phyloP scores from a whole-genome alignment of 805 yeast genomes.

The Candida sanyiensis region DNA sequence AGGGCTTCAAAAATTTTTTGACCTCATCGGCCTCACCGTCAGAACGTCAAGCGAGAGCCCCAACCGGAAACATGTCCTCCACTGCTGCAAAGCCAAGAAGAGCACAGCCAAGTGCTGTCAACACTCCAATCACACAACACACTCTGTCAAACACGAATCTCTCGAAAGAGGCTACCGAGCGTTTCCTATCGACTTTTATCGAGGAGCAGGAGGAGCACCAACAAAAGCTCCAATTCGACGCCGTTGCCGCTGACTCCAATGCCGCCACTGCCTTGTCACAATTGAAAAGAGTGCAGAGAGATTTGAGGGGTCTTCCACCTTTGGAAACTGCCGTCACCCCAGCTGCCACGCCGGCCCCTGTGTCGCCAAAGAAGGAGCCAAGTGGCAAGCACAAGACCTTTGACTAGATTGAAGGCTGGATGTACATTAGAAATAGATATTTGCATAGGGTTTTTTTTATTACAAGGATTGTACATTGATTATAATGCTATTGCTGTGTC shows the following conservation, averaged over 20 bases:
- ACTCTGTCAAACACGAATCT: conserved; percentile 22
- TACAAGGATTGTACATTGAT: not conserved
- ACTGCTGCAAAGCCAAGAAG: conserved; percentile 16
- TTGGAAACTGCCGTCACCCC: conserved; percentile 17
- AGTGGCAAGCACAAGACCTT: conserved; percentile 22
- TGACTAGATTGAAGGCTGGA: conserved; percentile 3
- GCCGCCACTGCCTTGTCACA: conserved; percentile 42
- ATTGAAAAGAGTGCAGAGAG: conserved; percentile 68
- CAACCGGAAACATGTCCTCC: not conserved
- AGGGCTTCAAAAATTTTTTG: conserved; percentile 1
- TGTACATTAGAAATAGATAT: not conserved
- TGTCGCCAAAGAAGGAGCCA: conserved; percentile 9
- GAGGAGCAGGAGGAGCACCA: conserved; percentile 23
- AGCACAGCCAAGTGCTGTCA: conserved; percentile 20
- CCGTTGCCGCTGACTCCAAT: conserved; percentile 6
- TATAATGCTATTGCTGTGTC: not conserved
- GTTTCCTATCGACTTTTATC: conserved; percentile 39
- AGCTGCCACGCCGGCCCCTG: conserved; percentile 9
- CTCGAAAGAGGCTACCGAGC: conserved; percentile 39
- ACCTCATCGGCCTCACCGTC: no score
- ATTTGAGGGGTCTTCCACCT: conserved; percentile 78
- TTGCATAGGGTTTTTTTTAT: not conserved
- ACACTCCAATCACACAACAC: conserved; percentile 23
- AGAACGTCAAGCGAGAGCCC: no score
- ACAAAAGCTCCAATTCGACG: conserved; percentile 15